These are phyloP conservation scores for Amauroascus niger DNA, from an alignment of 2,329 filamentous ascomycete species.

Conservation along the genomic window DNA sequence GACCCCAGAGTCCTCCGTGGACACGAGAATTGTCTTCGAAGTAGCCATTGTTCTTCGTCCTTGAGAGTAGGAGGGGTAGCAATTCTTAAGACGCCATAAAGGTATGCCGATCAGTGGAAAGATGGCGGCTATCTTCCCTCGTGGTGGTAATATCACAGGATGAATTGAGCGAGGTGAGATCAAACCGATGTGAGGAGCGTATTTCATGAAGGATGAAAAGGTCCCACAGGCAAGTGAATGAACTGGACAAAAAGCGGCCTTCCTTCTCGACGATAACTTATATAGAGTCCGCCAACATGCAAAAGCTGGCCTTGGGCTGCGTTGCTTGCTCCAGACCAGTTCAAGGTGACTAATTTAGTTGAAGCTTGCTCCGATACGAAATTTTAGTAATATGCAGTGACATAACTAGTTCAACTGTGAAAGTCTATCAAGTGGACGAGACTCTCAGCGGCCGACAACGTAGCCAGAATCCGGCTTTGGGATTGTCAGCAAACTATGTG, in stretches of 20 bases:
- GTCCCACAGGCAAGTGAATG: neutral
- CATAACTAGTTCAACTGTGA: too few relatives aligned
- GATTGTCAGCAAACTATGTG: too few relatives aligned
- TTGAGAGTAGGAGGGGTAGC: neutral
- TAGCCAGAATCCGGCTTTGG: too few relatives aligned
- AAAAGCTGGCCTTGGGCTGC: neutral
- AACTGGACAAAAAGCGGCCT: too few relatives aligned
- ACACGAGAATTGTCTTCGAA: constrained; percentile 39
- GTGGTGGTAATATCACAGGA: neutral
- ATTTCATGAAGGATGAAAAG: neutral
- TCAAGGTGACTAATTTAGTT: neutral
- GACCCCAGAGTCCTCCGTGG: constrained; percentile 36
- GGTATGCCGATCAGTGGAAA: neutral
- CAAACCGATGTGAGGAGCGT: neutral
- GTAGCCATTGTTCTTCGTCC: constrained; percentile 39
- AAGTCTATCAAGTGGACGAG: too few relatives aligned
- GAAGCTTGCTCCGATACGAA: too few relatives aligned
- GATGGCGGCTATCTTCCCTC: neutral
- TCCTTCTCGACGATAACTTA: too few relatives aligned
- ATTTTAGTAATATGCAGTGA: too few relatives aligned
- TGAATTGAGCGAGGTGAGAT: neutral
- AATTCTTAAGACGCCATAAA: neutral
- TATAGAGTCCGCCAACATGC: too few relatives aligned
- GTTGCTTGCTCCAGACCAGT: neutral
- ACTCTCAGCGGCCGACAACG: too few relatives aligned